Percentiles rank a stretch among this genome's conserved stretches.
phyloP scores from a whole-genome alignment of 305 asterid species.

The Fraxinus nigra region DNA sequence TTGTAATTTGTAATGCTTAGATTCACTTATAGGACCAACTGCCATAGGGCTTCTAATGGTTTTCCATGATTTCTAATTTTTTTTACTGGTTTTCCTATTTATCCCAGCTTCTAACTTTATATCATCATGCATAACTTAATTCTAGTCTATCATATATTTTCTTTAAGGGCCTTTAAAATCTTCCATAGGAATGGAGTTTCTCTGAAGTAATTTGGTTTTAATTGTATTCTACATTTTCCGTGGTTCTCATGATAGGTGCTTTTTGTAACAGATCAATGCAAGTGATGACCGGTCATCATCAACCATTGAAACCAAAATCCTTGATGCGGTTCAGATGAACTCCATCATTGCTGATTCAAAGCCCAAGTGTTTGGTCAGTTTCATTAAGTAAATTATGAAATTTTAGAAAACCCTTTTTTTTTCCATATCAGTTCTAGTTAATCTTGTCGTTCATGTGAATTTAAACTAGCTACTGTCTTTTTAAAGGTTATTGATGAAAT shows the following conservation, averaged over 20 bases:
- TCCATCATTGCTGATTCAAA: conserved; percentile 82
- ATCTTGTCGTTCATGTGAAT: conserved; percentile 27
- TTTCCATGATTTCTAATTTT: conserved; percentile 11
- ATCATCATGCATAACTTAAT: conserved; percentile 10
- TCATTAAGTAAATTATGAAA: conserved; percentile 27
- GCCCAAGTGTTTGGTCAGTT: conserved; percentile 97
- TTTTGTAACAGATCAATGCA: conserved; percentile 79
- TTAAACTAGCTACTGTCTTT: conserved; percentile 12
- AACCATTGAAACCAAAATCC: conserved; percentile 79
- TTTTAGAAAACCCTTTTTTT: conserved; percentile 11
- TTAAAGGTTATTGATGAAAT: conserved; percentile 90
- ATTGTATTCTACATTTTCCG: background rate
- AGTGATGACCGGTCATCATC: conserved; percentile 95
- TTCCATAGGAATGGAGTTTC: background rate
- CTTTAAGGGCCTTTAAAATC: conserved; percentile 13
- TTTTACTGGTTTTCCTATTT: conserved; percentile 12
- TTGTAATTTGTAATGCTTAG: background rate
- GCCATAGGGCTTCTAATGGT: conserved; percentile 16
- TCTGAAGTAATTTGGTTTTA: background rate
- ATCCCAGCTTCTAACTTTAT: background rate
- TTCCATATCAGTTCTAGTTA: background rate
- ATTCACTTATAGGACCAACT: background rate
- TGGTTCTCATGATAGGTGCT: conserved; percentile 24
- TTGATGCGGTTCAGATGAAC: conserved; percentile 89
- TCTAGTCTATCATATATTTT: background rate